phyloP scores from a whole-genome alignment of 495 filamentous ascomycete species.

The Penicillium canariense region DNA sequence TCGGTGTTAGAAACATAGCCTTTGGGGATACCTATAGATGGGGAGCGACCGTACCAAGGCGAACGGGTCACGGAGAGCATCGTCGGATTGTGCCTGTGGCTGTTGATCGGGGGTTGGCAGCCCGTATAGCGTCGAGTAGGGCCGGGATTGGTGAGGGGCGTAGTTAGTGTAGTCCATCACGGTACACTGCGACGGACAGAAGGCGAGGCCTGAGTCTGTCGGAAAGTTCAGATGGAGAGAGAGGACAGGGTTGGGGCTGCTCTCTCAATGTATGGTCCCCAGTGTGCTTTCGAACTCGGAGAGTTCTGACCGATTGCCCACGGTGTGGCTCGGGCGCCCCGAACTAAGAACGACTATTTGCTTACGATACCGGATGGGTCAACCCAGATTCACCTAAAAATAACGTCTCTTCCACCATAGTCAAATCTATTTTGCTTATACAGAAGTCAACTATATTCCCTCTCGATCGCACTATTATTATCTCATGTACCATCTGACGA shows the following conservation, averaged over 20 bases:
- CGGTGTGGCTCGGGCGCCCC: not conserved
- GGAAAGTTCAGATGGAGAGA: not conserved
- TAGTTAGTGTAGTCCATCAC: constrained; percentile 46
- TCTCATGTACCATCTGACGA: not conserved
- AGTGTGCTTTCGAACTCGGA: constrained; percentile 1
- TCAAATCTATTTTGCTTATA: too few species aligned
- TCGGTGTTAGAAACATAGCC: not conserved
- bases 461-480: too few species aligned
- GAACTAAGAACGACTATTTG: too few species aligned
- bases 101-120: constrained; percentile 39
- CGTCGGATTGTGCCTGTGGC: constrained; percentile 20
- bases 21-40: not conserved
- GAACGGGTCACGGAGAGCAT: constrained; percentile 30
- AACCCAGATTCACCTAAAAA: too few species aligned
- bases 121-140: constrained; percentile 36
- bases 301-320: constrained; percentile 1
- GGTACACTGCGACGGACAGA: not conserved
- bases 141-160: constrained; percentile 29
- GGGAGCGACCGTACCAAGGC: constrained; percentile 21
- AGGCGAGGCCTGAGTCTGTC: not conserved
- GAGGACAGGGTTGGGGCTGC: not conserved
- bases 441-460: too few species aligned
- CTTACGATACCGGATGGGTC: too few species aligned
- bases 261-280: constrained; percentile 5
- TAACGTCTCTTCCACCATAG: too few species aligned